Evolutionary conservation across 192 early-diverging fungal genomes (phyloP), one percentile per base, ranked within the genome.

Genomic region (Backusella macrospora): DNA sequence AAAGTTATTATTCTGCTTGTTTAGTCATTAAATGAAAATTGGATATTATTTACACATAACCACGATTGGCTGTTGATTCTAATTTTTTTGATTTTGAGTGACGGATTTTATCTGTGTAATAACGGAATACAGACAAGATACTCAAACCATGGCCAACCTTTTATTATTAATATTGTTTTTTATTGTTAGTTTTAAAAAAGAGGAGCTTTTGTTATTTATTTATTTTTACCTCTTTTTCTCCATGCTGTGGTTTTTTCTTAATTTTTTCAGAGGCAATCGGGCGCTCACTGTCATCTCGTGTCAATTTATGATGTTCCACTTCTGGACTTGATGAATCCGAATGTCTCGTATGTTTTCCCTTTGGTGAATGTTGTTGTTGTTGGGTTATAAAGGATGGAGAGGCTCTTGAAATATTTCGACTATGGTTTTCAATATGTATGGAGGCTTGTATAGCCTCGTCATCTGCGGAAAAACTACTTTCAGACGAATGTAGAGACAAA

Each of bases 211-310:
- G 5, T 5, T 26, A 29, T 29, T 29, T 62, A 34, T 8, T 43
- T 29, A 23, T 62, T 43, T 59, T 46, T 70, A 79, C 73, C 29
- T 74, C 68, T 55, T 55, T 74, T 8, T 71, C 62, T 26, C 26
- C 62, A 34, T 68, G 70, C 16, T 46, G 45, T 18, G 70, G 66
- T n/a, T 76, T 80, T 71, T 80, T 80, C 71, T 80, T 80, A 14
- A 80, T 80, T 45, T 80, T 80, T 64, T 80, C 78, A 23, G 78
- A 80, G 13, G 78, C 78, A 75, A 80, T 80, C 8, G 78, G 78
- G 4, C 74, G 65, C 46, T 75, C 74, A 34, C 74, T 80, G 52
- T 80, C 78, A 46, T 80, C 78, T 62, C 78, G 64, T 14, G 78
- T 80, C n/a, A 80, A 62, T 74, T 80, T 75, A 55, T 73, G 74